Conservation (phyloP, 176 grass and related monocot species). For the Alloteropsis semialata region DNA sequence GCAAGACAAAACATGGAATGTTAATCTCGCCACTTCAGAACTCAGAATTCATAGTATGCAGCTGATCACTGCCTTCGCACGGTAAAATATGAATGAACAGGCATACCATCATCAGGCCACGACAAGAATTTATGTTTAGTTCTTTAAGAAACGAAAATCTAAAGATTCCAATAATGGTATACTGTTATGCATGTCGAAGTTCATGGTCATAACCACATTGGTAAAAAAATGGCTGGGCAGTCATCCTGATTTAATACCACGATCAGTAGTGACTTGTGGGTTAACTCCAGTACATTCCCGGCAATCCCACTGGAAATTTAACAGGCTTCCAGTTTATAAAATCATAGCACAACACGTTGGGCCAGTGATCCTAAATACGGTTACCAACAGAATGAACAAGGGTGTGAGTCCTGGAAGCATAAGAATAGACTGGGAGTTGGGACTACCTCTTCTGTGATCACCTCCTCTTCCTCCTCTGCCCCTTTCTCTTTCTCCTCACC, state of each 20-base stretch:
- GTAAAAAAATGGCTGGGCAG: neutral
- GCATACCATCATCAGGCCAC: neutral
- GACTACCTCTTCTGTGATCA: slow-evolving; percentile 84
- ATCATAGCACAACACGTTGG: neutral
- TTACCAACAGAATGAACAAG: neutral
- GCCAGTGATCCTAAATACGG: neutral
- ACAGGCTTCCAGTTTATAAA: neutral
- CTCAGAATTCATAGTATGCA: neutral
- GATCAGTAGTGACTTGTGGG: neutral
- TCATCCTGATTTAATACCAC: neutral
- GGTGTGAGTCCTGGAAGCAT: neutral
- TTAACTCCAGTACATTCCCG: neutral
- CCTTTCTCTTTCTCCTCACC: slow-evolving; percentile 41
- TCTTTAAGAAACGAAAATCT: neutral
- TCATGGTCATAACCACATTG: neutral
- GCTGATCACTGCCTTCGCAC: neutral
- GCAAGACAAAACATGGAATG: neutral
- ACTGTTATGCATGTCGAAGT: neutral
- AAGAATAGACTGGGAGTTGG: neutral
- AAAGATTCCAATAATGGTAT: neutral
- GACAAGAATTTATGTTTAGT: neutral
- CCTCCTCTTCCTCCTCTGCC: slow-evolving; percentile 68
- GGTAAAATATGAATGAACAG: neutral
- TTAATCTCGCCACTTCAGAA: slow-evolving; percentile 10
- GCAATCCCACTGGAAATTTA: neutral